Base-by-base conservation (phyloP, 2,329 filamentous ascomycete genomes). In the Penicillium sclerotiorum region DNA sequence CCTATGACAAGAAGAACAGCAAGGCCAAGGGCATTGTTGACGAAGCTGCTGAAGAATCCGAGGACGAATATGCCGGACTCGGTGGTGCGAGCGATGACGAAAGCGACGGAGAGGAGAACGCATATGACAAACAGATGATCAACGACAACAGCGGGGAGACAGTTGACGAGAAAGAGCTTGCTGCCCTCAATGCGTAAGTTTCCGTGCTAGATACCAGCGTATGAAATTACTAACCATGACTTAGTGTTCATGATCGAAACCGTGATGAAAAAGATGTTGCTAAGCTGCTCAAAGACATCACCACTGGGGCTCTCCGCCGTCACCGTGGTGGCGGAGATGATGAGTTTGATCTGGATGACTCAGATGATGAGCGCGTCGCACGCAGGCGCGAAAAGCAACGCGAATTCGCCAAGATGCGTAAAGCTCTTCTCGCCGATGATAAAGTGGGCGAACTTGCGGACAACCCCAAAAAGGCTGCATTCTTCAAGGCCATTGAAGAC, bases 11-110 rank as follows among this genome's bases (percentile, higher is more conserved):
- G 71, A 92, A 90, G 71, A 92, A 88, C 68, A 95, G 90, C 73
- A 86, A 89, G 66, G 93, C 92, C 0, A 91, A 86, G 63, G 86
- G 87, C 20, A 89, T 96, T 81, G 80, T 99, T 30, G 84, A 97
- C 58, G 94, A 96, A 59, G 91, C 95, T 67, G 93, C 94, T 53
- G 90, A 96, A 62, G 94, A 99, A 73, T 99, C 94, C 0, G 95
- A 99, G 67, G 94, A 99, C 67, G 94, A 99, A 70, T 99, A 97
- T 68, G 93, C 92, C 32, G 94, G 94, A 4, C 79, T 99, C 8
- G 94, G 94, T 59, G 94, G 94, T 55, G 87, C 79, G 9, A 93
- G 92, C n/a, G n/a, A n/a, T 70, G 92, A 93, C 52, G 93, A 97
- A 59, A 90, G 93, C 57, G 86, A 85, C 37, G 87, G 82, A 36